Evolutionary conservation across 805 yeast species (phyloP).

Genomic region (Starmerella apis): DNA sequence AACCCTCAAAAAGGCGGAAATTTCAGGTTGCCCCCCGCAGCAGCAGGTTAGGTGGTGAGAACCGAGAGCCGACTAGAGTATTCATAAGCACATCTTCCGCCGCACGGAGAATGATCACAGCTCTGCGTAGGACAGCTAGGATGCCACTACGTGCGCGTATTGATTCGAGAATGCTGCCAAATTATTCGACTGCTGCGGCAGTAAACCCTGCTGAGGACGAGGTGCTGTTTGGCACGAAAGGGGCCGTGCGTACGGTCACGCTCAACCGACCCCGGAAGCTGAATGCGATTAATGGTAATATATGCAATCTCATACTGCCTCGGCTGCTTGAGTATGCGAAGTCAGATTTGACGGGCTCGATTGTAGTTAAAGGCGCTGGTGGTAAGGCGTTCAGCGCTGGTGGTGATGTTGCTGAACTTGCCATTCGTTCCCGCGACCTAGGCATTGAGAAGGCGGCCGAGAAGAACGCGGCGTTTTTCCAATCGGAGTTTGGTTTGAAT

Average conservation of each 20-base stretch:
- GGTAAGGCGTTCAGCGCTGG: slow-evolving; percentile 83
- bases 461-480: slow-evolving; percentile 56
- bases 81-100: slow-evolving; percentile 1
- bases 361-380: slow-evolving; percentile 55
- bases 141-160: slow-evolving; percentile 33
- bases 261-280: slow-evolving; percentile 73
- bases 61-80: slow-evolving; percentile 1
- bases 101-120: slow-evolving; percentile 8
- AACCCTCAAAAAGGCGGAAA: slow-evolving; percentile 5
- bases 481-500: slow-evolving; percentile 70
- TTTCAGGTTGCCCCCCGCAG: slow-evolving; percentile 8
- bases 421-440: slow-evolving; percentile 31
- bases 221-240: slow-evolving; percentile 52
- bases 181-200: slow-evolving; percentile 16
- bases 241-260: slow-evolving; percentile 60
- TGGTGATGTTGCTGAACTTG: slow-evolving; percentile 84
- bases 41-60: slow-evolving; percentile 1
- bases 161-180: slow-evolving; percentile 22
- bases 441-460: slow-evolving; percentile 39
- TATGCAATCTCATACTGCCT: slow-evolving; percentile 64
- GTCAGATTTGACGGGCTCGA: slow-evolving; percentile 50
- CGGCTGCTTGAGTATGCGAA: slow-evolving; percentile 68
- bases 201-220: slow-evolving; percentile 32
- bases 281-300: slow-evolving; percentile 69
- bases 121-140: slow-evolving; percentile 9